Evolutionary conservation across 768 basidiomycete genomes (phyloP).

Genomic region (Leccinum broughii): DNA sequence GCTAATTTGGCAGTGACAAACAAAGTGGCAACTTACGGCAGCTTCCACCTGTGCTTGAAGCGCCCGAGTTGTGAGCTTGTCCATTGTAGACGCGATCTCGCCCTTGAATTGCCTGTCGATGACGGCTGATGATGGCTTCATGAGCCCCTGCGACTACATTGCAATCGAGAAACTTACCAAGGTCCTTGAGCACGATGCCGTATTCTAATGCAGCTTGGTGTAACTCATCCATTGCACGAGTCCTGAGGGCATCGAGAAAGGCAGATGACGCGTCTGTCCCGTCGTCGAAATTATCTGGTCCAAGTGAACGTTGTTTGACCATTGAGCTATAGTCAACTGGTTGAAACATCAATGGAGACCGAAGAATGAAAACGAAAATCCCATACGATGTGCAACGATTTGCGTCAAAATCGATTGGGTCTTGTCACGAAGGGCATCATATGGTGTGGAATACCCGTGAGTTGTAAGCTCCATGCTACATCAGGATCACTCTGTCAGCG

Average conservation of each 20-base stretch:
- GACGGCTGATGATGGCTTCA: slow-evolving; percentile 52
- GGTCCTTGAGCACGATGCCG: slow-evolving; percentile 79
- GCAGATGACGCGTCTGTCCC: slow-evolving; percentile 67
- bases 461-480: slow-evolving; percentile 59
- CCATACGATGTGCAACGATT: slow-evolving; percentile 75
- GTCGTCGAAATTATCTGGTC: slow-evolving; percentile 74
- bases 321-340: slow-evolving; percentile 55
- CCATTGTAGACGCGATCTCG: slow-evolving; percentile 83
- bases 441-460: slow-evolving; percentile 84
- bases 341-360: background rate
- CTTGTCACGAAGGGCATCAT: slow-evolving; percentile 76
- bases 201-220: slow-evolving; percentile 80
- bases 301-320: slow-evolving; percentile 80
- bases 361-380: background rate
- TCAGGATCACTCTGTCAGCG: slow-evolving; percentile 40
- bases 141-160: slow-evolving; percentile 4
- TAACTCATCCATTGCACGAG: slow-evolving; percentile 86
- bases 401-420: slow-evolving; percentile 86
- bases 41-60: slow-evolving; percentile 88
- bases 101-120: slow-evolving; percentile 90
- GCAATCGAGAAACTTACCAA: slow-evolving; percentile 44
- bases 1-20: background rate
- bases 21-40: slow-evolving; percentile 47
- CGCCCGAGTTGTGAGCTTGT: slow-evolving; percentile 80
- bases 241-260: slow-evolving; percentile 79